Base-by-base conservation (phyloP, 192 early-diverging fungal species). In the Coemansia sp. region DNA sequence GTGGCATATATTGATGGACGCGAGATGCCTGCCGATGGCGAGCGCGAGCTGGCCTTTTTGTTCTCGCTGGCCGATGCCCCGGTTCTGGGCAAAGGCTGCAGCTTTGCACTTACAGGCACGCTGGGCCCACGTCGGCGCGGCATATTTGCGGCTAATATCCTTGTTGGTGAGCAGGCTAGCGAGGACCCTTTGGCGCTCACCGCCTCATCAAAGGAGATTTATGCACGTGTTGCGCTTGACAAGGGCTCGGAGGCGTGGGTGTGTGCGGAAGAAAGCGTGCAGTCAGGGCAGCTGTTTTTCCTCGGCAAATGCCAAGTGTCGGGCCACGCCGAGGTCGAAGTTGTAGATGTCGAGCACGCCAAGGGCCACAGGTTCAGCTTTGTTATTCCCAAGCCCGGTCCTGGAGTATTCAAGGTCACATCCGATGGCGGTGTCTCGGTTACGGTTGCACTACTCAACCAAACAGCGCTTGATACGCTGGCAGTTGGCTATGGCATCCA, bases 41-140 rank as follows among this genome's bases (percentile, higher is more conserved):
- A 34, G 15, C 59, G 44, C 26, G 77, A 80, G 62, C 53, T 80
- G 14, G 71, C 68, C 3, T 57, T 80, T 47, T 19, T 70, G 62
- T 80, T 71, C 22, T 57, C 77, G 14, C 65, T 80, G 37, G 71
- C 77, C 2, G 77, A 68, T 23, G 71, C 68, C n/a, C 77, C 74
- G 12, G 52, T 59, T 2, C 51, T 66, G 50, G 57, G 44, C 31
- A 71, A 64, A n/a, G 57, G 28, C 12, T 28, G 57, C 52, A 80
- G 77, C 59, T 80, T 80, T 74, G 77, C 68, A n/a, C 64, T 80
- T 21, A 80, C 77, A 0, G 68, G 58, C 40, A 80, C 71, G 5
- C 64, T 80, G 38, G 71, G 71, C 3, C 57, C 68, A 19, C 77
- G 77, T 5, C 50, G 48, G 42, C 77, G 77, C 50, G 77, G 71